Evolutionary conservation across 1,284 basidiomycete species (phyloP).

Genomic region (Cystobasidium pallidum): DNA sequence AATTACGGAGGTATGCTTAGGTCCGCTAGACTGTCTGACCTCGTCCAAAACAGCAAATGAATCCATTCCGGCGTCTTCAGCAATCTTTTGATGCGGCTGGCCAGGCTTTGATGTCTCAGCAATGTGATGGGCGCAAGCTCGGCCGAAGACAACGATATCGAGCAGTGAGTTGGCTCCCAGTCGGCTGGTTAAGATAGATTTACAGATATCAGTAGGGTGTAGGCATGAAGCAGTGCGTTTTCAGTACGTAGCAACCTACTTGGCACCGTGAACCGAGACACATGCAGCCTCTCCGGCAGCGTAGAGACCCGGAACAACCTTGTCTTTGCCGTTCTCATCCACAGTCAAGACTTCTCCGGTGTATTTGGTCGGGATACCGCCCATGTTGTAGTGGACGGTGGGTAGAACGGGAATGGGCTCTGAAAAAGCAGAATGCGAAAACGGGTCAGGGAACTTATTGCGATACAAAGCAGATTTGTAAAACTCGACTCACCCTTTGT

Average conservation of each 20-base stretch:
- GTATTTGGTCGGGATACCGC: slow-evolving; percentile 98
- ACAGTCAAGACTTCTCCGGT: slow-evolving; percentile 93
- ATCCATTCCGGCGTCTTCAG: slow-evolving; percentile 82
- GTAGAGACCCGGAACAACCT: slow-evolving; percentile 94
- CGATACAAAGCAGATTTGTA: background rate
- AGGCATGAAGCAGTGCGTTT: too few species aligned
- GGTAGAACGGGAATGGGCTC: slow-evolving; percentile 97
- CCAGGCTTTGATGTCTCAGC: slow-evolving; percentile 86
- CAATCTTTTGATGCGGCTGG: slow-evolving; percentile 86
- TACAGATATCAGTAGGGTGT: background rate
- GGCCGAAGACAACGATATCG: slow-evolving; percentile 98
- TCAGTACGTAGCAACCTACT: too few species aligned
- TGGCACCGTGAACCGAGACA: slow-evolving; percentile 98
- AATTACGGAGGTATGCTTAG: slow-evolving; percentile 84
- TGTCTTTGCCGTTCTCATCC: slow-evolving; percentile 85
- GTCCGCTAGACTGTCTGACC: slow-evolving; percentile 78
- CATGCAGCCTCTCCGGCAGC: slow-evolving; percentile 99
- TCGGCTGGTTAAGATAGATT: slow-evolving; percentile 60
- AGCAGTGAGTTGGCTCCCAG: slow-evolving; percentile 98
- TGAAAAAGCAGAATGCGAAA: background rate
- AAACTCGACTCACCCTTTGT: slow-evolving; percentile 66
- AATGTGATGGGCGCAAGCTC: slow-evolving; percentile 98
- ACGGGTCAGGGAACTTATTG: too few species aligned
- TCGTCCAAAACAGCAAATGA: slow-evolving; percentile 89
- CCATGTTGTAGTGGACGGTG: slow-evolving; percentile 89